These are phyloP conservation scores for Lactifluus pinguis DNA, from an alignment of 768 basidiomycete species.

Conservation along the genomic window DNA sequence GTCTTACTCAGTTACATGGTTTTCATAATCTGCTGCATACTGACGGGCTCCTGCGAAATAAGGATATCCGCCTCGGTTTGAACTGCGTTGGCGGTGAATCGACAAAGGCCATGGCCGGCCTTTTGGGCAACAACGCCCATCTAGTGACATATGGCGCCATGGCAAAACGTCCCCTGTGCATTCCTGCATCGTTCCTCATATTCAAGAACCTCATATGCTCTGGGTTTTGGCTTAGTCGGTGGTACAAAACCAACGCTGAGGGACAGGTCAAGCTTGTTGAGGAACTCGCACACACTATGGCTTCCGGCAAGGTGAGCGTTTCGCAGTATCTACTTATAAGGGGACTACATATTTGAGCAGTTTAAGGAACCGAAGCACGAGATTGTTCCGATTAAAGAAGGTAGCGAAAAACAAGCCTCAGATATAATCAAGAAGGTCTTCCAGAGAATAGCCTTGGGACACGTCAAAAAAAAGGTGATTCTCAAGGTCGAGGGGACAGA, in stretches of 20 bases:
- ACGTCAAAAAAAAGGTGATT: conserved; percentile 42
- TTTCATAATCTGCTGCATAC: background rate
- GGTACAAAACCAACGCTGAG: conserved; percentile 46
- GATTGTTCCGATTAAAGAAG: conserved; percentile 44
- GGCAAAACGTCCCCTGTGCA: conserved; percentile 70
- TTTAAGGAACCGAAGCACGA: conserved; percentile 62
- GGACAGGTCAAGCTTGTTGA: conserved; percentile 28
- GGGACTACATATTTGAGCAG: conserved; percentile 28
- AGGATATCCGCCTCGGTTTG: conserved; percentile 40
- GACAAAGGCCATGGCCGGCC: conserved; percentile 58
- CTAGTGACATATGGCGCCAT: conserved; percentile 87
- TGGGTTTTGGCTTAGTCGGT: conserved; percentile 73
- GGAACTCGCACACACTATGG: conserved; percentile 10
- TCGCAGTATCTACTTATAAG: background rate
- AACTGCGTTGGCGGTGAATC: conserved; percentile 60
- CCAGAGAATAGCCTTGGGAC: conserved; percentile 28
- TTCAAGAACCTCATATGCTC: conserved; percentile 73
- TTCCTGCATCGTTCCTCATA: conserved; percentile 75
- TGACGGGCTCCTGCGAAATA: background rate
- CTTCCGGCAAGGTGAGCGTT: conserved; percentile 10
- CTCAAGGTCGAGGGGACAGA: conserved; percentile 30
- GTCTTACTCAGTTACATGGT: conserved; percentile 28
- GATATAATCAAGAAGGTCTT: conserved; percentile 29
- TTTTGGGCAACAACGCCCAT: conserved; percentile 59
- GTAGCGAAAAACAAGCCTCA: conserved; percentile 32